A percentile compares a stretch with the other conserved stretches of the same genome.
Conservation (phyloP, 1,139 yeast species). For the Magnusiomyces ingens region DNA sequence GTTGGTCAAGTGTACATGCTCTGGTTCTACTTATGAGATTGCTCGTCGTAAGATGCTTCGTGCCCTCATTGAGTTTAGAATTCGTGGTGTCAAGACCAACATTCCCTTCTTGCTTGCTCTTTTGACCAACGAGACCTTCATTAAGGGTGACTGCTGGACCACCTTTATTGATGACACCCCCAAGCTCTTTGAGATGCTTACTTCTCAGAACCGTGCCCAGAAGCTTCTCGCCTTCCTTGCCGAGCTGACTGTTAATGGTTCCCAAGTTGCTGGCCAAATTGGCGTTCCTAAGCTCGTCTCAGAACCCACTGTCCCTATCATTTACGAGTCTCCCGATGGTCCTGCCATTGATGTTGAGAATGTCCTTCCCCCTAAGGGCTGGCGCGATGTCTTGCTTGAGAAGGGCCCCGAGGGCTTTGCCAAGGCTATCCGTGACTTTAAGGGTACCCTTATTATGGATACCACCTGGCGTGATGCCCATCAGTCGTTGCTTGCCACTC, state of each 20-base stretch:
- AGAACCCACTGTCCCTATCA: constrained; percentile 65
- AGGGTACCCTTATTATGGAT: constrained; percentile 91
- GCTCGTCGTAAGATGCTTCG: constrained; percentile 96
- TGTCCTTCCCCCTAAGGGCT: constrained; percentile 63
- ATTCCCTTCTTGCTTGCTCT: constrained; percentile 94
- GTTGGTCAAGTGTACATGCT: constrained; percentile 95
- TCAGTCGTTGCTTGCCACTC: constrained; percentile 95
- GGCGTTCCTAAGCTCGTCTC: constrained; percentile 79
- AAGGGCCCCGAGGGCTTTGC: constrained; percentile 90
- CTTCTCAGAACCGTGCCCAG: constrained; percentile 95
- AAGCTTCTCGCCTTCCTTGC: constrained; percentile 83
- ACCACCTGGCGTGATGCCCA: constrained; percentile 99
- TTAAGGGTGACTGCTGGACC: constrained; percentile 90
- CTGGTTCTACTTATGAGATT: constrained; percentile 94
- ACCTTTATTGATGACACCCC: constrained; percentile 99
- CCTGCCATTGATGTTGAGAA: constrained; percentile 46
- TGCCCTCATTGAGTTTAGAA: constrained; percentile 93
- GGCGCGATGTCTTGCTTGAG: constrained; percentile 81
- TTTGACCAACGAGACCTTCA: constrained; percentile 85
- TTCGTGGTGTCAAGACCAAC: constrained; percentile 97
- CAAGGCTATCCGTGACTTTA: constrained; percentile 69
- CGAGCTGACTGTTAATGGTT: constrained; percentile 90
- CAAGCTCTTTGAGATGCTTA: constrained; percentile 85
- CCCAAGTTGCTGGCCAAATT: constrained; percentile 89
- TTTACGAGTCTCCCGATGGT: constrained; percentile 56